Evolutionary conservation across 2,329 filamentous ascomycete species (phyloP).

Genomic region (Fusarium poae): DNA sequence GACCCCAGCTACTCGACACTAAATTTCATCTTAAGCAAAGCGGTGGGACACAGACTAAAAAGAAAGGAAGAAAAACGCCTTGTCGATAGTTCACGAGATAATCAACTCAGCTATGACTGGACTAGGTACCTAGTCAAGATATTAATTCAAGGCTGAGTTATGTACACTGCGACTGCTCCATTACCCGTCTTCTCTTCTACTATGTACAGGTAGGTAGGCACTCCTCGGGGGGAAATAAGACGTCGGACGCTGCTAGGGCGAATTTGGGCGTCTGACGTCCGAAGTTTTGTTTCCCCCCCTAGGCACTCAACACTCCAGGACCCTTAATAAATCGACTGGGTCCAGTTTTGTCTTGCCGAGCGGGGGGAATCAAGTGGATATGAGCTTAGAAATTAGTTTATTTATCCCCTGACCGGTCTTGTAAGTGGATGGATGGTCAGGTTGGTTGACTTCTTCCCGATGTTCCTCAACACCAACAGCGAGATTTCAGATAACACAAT

Average conservation of each 20-base stretch:
- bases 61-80: constrained; percentile 9
- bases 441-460: constrained; percentile 5
- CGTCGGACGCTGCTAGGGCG: no score
- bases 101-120: background rate
- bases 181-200: background rate
- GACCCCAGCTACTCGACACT: background rate
- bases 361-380: constrained; percentile 3
- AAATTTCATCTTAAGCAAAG: constrained; percentile 7
- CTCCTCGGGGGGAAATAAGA: no score
- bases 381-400: constrained; percentile 5
- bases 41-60: background rate
- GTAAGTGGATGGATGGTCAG: background rate
- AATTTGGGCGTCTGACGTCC: no score
- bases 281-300: no score
- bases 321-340: background rate
- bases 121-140: no score
- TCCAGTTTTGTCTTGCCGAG: constrained; percentile 9
- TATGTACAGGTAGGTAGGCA: no score
- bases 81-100: constrained; percentile 2
- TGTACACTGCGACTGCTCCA: background rate
- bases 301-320: no score
- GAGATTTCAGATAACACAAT: background rate
- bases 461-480: constrained; percentile 5
- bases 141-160: background rate
- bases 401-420: background rate